Evolutionary conservation across 352 stramenopile species (phyloP), one percentile per base, ranked within the genome.

Genomic region (Pythium apleroticum): DNA sequence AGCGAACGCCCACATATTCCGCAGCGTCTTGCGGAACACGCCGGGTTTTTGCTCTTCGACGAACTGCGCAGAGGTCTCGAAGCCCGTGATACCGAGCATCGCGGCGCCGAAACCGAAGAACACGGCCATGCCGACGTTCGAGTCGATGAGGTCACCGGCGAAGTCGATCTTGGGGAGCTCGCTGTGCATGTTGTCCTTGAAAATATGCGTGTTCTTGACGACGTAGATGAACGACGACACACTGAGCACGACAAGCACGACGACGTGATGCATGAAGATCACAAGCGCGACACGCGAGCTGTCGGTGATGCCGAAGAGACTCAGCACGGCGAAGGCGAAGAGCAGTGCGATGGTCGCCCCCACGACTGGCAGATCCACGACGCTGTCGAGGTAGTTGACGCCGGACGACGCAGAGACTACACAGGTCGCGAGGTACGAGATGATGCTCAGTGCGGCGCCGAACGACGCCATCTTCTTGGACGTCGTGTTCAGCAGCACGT

Each of bases 341-440:
- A 93, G 68, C 11, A 93, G 59, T 4, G 20, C 63, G 28, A 77
- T 66, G 0, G 69, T 75, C 28, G 63, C 57, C 19, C 50, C 12
- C 4, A 80, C 66, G 17, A 66, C 46, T 10, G 66, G 60, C 6
- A 80, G 19, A 1, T 66, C 37, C 50, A 76, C 63, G 0, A 49
- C 49, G n/a, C 49, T 69, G n/a, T 72, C 72, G 41, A 80, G 62
- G 49, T 80, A 80, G 10, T 77, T 43, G 24, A 73, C 25, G 6
- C 67, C 73, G 11, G 69, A 76, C 1, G 71, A 71, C 4, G 46
- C 75, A 5, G 69, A 78, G 52, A 84, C 75, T 11, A 84, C 75
- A 28, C 80, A 87, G 1, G 88, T 96, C 19, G 88, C 88, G n/a
- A 95, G 75, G 79, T 96, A 96, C 17, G 82, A 87, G 63, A 96